phyloP scores from a whole-genome alignment of 441 rosid species.

The Erodium trifolium region DNA sequence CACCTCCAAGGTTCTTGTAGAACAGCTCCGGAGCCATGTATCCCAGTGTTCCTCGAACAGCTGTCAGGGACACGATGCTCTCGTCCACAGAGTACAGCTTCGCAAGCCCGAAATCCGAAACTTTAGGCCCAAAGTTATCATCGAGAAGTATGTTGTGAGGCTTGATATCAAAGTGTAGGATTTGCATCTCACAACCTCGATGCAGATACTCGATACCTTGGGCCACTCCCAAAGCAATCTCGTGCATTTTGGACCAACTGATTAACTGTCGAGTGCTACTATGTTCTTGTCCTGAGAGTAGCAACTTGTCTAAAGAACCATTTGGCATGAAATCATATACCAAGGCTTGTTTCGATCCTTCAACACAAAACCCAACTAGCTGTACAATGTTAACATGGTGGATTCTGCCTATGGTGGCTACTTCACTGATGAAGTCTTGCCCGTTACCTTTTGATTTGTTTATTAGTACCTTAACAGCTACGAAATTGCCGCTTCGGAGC shows the following conservation, averaged over 20 bases:
- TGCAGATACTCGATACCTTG: constrained; percentile 36
- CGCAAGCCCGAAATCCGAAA: constrained; percentile 18
- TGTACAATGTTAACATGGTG: constrained; percentile 31
- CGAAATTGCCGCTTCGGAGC: constrained; percentile 22
- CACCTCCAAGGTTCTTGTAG: constrained; percentile 14
- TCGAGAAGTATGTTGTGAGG: not conserved
- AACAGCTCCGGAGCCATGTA: not conserved
- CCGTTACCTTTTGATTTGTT: constrained; percentile 11
- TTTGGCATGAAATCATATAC: constrained; percentile 28
- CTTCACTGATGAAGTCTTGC: constrained; percentile 32
- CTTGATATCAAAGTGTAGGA: constrained; percentile 32
- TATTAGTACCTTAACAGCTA: constrained; percentile 30
- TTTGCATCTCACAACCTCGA: constrained; percentile 25
- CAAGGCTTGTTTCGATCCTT: constrained; percentile 22
- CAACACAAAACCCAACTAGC: constrained; percentile 29
- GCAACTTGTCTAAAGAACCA: constrained; percentile 32
- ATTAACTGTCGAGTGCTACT: constrained; percentile 9
- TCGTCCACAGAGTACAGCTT: constrained; percentile 7
- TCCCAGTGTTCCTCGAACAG: not conserved
- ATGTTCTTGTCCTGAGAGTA: constrained; percentile 17
- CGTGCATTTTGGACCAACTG: constrained; percentile 31
- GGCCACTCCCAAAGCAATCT: constrained; percentile 36
- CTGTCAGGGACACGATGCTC: not conserved
- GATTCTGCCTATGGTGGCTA: constrained; percentile 32
- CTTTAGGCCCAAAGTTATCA: constrained; percentile 13